phyloP scores from a whole-genome alignment of 805 yeast species.

The Saccharomycopsis babjevae region DNA sequence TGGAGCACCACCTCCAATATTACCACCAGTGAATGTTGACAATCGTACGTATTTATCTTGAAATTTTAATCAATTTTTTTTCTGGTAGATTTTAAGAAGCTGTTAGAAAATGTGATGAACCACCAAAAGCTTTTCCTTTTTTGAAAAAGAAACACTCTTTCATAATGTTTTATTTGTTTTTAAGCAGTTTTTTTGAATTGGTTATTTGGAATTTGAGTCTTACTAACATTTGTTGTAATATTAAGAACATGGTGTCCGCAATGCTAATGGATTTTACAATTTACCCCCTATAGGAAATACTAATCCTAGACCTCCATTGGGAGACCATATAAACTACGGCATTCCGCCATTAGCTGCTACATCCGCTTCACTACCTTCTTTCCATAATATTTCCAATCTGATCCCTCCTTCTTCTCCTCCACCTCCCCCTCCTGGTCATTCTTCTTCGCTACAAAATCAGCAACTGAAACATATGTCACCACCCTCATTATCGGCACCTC shows the following conservation, averaged over 20 bases:
- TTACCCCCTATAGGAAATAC: constrained; percentile 8
- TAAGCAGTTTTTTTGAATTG: background rate
- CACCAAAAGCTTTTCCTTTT: background rate
- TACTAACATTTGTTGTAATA: background rate
- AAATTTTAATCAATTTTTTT: background rate
- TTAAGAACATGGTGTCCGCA: background rate
- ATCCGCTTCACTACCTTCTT: background rate
- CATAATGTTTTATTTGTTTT: background rate
- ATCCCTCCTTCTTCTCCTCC: background rate
- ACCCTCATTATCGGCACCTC: background rate
- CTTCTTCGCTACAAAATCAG: background rate
- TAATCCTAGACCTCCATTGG: background rate
- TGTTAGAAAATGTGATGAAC: background rate
- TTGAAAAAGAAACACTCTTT: background rate
- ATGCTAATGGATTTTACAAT: constrained; percentile 2
- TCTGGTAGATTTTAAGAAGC: background rate
- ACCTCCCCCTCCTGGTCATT: background rate
- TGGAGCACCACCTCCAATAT: constrained; percentile 8
- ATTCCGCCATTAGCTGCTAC: constrained; percentile 2
- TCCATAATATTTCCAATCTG: background rate
- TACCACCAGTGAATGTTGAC: constrained; percentile 14
- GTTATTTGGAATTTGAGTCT: background rate
- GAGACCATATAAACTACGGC: background rate
- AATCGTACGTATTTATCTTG: constrained; percentile 9
- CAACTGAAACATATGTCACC: background rate